Conservation (phyloP, 163 green algal genomes). For the Scenedesmus sp. region DNA sequence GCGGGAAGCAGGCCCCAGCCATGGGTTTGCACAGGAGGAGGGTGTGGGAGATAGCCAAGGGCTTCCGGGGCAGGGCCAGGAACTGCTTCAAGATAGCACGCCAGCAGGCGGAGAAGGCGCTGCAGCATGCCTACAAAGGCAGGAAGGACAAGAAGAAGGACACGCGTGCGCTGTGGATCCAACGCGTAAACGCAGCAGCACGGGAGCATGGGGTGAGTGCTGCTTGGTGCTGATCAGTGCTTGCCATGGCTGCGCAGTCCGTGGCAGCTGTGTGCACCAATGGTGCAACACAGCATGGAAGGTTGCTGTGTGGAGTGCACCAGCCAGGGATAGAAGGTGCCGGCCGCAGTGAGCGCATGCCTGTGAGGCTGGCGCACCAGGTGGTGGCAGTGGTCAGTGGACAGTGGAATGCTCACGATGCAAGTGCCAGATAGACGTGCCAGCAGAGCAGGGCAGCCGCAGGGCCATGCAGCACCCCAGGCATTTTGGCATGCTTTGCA, state of each 20-base stretch:
- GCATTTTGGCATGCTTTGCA: too few relatives aligned
- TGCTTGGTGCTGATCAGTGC: neutral
- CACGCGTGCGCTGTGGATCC: conserved; percentile 93
- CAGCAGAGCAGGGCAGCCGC: neutral
- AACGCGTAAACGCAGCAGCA: conserved; percentile 90
- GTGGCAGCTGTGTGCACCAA: neutral
- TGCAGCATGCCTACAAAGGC: conserved; percentile 94
- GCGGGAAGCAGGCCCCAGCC: neutral
- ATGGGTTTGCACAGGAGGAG: conserved; percentile 80
- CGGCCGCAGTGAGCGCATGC: too few relatives aligned
- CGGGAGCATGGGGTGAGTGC: conserved; percentile 85
- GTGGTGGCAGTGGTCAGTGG: too few relatives aligned
- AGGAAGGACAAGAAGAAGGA: conserved; percentile 94
- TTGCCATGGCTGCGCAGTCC: neutral
- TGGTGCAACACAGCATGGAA: too few relatives aligned
- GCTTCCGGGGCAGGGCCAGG: conserved; percentile 90
- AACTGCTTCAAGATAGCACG: conserved; percentile 90
- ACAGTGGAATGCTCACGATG: too few relatives aligned
- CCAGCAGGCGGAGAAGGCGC: conserved; percentile 90
- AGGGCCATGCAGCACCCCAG: neutral
- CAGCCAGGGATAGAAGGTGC: too few relatives aligned
- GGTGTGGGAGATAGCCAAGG: conserved; percentile 92
- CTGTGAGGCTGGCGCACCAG: too few relatives aligned
- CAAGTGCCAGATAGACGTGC: too few relatives aligned
- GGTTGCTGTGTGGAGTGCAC: too few relatives aligned